Evolutionary conservation across 768 basidiomycete genomes (phyloP).

Genomic region (Hygrocybe coccinea): DNA sequence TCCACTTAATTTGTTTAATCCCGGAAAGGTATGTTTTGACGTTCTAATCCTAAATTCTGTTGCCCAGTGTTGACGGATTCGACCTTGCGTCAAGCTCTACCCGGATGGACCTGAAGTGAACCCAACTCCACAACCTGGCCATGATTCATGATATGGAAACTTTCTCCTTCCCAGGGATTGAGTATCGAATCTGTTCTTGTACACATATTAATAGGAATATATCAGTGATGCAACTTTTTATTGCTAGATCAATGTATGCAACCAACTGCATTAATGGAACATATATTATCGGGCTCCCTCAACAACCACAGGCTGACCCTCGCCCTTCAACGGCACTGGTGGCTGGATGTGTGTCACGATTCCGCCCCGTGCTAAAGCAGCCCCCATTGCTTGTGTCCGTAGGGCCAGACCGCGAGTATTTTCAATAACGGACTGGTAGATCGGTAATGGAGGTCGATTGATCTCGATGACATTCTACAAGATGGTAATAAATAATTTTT

Average conservation of each 20-base stretch:
- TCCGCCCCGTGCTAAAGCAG: conserved; percentile 49
- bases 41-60: too few relatives aligned
- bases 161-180: too few relatives aligned
- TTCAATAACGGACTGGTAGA: conserved; percentile 93
- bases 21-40: conserved; percentile 75
- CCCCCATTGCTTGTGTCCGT: conserved; percentile 84
- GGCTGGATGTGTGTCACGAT: background rate
- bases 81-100: too few relatives aligned
- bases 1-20: conserved; percentile 79
- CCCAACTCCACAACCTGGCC: too few relatives aligned
- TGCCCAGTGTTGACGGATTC: too few relatives aligned
- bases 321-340: conserved; percentile 4
- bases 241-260: too few relatives aligned
- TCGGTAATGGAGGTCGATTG: conserved; percentile 79
- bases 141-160: too few relatives aligned
- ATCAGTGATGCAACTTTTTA: too few relatives aligned
- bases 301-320: conserved; percentile 4
- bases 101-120: too few relatives aligned
- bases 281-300: background rate
- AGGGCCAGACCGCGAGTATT: conserved; percentile 89
- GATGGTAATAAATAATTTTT: background rate
- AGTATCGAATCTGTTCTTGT: too few relatives aligned
- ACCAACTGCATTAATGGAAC: too few relatives aligned
- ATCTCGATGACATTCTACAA: conserved; percentile 94
- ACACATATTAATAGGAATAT: too few relatives aligned